A percentile compares a stretch with the other conserved stretches of the same genome.
Evolutionary conservation across 1,139 yeast species (phyloP).

Genomic region (Lizanozyma gosingica): DNA sequence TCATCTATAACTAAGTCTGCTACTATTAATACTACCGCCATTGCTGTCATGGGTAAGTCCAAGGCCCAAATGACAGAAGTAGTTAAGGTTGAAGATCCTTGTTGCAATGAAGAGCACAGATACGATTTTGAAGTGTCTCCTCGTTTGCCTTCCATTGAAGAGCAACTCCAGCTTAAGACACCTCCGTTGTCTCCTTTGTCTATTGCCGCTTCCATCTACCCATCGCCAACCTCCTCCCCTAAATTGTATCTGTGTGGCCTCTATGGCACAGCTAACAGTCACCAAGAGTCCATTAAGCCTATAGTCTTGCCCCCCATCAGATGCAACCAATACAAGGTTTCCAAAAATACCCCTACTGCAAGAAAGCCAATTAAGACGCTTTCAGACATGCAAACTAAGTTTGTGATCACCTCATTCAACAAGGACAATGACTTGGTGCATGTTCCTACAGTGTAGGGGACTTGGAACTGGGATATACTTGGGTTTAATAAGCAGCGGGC

Average conservation of each 20-base stretch:
- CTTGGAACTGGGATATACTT: no score
- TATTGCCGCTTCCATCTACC: not conserved
- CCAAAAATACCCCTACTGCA: not conserved
- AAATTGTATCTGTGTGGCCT: not conserved
- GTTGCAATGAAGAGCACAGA: not conserved
- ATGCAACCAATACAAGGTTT: not conserved
- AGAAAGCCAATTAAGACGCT: not conserved
- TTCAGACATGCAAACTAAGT: slow-evolving; percentile 6
- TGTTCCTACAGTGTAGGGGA: not conserved
- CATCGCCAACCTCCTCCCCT: not conserved
- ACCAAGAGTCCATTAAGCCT: not conserved
- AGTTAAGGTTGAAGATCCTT: not conserved
- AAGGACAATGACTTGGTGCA: slow-evolving; percentile 10
- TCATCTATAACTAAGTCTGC: not conserved
- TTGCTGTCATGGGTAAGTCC: no score
- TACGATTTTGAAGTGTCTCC: not conserved
- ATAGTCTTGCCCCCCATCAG: not conserved
- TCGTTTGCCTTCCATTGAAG: not conserved
- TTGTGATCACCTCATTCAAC: slow-evolving; percentile 13
- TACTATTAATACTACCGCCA: not conserved
- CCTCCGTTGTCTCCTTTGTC: not conserved
- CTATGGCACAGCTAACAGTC: not conserved
- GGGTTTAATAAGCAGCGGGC: not conserved
- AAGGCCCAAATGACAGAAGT: not conserved
- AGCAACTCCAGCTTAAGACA: not conserved